phyloP scores from a whole-genome alignment of 164 flowering plant genomes.

The Aristolochia fimbriata region DNA sequence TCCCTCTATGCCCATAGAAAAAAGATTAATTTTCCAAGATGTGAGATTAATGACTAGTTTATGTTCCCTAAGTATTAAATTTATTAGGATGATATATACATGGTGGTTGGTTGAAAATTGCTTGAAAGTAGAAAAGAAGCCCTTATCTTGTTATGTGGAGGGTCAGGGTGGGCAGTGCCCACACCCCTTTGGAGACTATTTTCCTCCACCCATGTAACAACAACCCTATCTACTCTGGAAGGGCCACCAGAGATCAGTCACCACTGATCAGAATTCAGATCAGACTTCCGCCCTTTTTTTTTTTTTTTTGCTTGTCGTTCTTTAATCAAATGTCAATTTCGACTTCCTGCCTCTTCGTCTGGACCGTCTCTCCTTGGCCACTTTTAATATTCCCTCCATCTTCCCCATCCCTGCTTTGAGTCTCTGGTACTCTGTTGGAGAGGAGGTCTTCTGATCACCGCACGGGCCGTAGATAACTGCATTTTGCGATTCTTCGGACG shows the following conservation, averaged over 20 bases:
- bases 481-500: neutral
- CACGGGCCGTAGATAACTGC: neutral
- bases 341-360: neutral
- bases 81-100: too few species aligned
- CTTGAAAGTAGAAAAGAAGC: neutral
- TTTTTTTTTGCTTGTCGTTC: too few species aligned
- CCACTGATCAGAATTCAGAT: too few species aligned
- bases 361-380: neutral
- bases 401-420: neutral
- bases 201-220: constrained; percentile 53
- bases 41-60: too few species aligned
- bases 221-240: constrained; percentile 64
- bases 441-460: neutral
- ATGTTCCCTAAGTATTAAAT: too few species aligned
- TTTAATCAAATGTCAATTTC: too few species aligned
- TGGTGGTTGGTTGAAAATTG: too few species aligned
- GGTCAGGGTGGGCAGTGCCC: neutral
- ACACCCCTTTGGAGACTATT: constrained; percentile 4
- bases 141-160: constrained; percentile 1
- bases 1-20: too few species aligned
- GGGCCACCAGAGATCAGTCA: constrained; percentile 32
- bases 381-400: constrained; percentile 5
- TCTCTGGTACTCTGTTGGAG: too few species aligned
- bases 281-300: neutral
- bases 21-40: too few species aligned